Percentiles rank a stretch among this genome's conserved stretches.
Evolutionary conservation across 805 yeast genomes (phyloP).

Genomic region (Candida nanaspora): DNA sequence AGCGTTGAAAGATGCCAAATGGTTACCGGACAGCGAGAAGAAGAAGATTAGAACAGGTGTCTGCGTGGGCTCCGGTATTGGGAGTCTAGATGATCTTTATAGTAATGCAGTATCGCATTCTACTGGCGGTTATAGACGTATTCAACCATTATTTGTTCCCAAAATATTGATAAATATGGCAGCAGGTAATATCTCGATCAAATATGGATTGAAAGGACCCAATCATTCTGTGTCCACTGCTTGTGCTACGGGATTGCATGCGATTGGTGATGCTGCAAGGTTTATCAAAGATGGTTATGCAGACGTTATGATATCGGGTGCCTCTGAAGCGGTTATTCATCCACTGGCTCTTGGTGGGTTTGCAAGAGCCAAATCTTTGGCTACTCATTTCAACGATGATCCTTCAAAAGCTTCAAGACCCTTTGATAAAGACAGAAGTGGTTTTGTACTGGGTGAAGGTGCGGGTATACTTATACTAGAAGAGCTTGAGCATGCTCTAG

Average conservation of each 20-base stretch:
- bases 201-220: constrained; percentile 73
- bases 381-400: constrained; percentile 50
- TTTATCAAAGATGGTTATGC: constrained; percentile 76
- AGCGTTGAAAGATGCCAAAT: constrained; percentile 65
- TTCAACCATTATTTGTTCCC: constrained; percentile 86
- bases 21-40: constrained; percentile 32
- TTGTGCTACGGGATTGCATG: constrained; percentile 92
- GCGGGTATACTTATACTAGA: constrained; percentile 78
- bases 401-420: constrained; percentile 78
- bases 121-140: constrained; percentile 51
- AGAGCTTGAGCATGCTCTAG: constrained; percentile 64
- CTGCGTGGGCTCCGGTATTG: constrained; percentile 91
- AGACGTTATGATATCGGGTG: constrained; percentile 90
- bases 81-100: constrained; percentile 69
- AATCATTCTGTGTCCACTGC: constrained; percentile 88
- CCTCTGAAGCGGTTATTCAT: constrained; percentile 80
- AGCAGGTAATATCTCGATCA: constrained; percentile 81
- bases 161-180: constrained; percentile 86
- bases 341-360: constrained; percentile 88
- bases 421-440: constrained; percentile 69
- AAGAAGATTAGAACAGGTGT: constrained; percentile 50
- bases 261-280: constrained; percentile 88
- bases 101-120: constrained; percentile 51
- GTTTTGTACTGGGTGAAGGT: constrained; percentile 94
- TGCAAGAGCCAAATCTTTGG: constrained; percentile 79